phyloP scores from a whole-genome alignment of 208 protist species.

The Angomonas desouzai region DNA sequence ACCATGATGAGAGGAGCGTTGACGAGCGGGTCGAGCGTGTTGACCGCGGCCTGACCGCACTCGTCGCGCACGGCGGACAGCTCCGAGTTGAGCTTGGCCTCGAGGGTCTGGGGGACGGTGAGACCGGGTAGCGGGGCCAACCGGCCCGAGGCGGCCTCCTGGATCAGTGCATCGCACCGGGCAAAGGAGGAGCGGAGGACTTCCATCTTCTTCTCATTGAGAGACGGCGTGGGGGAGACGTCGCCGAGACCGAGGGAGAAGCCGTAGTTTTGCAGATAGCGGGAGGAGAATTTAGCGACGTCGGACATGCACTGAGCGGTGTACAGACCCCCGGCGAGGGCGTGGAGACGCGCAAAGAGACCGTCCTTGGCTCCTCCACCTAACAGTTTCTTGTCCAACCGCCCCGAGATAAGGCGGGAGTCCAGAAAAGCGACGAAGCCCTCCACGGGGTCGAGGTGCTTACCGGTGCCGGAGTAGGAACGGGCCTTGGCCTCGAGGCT shows the following conservation, averaged over 20 bases:
- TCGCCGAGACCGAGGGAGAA: slow-evolving; percentile 99
- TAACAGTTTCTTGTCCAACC: slow-evolving; percentile 97
- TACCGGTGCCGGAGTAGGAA: slow-evolving; percentile 69
- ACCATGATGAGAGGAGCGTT: slow-evolving; percentile 99
- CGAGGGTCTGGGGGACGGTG: slow-evolving; percentile 93
- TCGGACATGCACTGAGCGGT: slow-evolving; percentile 94
- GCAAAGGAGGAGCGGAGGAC: slow-evolving; percentile 93
- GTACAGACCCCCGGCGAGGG: slow-evolving; percentile 71
- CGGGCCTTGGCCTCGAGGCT: slow-evolving; percentile 92
- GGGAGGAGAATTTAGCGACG: slow-evolving; percentile 92
- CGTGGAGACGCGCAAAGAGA: slow-evolving; percentile 95
- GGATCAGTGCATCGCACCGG: slow-evolving; percentile 91
- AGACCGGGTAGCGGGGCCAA: slow-evolving; percentile 94
- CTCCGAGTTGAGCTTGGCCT: slow-evolving; percentile 93
- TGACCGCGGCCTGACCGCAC: slow-evolving; percentile 94
- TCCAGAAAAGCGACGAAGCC: slow-evolving; percentile 95
- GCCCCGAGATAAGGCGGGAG: slow-evolving; percentile 94
- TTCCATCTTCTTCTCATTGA: slow-evolving; percentile 89
- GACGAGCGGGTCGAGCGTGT: slow-evolving; percentile 86
- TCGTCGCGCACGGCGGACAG: slow-evolving; percentile 98
- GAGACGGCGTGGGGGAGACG: slow-evolving; percentile 88
- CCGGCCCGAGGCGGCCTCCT: slow-evolving; percentile 87
- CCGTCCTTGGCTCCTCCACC: slow-evolving; percentile 93
- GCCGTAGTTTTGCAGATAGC: slow-evolving; percentile 95
- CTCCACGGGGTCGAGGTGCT: slow-evolving; percentile 80